Percentiles rank a stretch among this genome's conserved stretches.
These are phyloP conservation scores for Talinum fruticosum DNA, from an alignment of 148 eudicot genomes.

Conservation along the genomic window DNA sequence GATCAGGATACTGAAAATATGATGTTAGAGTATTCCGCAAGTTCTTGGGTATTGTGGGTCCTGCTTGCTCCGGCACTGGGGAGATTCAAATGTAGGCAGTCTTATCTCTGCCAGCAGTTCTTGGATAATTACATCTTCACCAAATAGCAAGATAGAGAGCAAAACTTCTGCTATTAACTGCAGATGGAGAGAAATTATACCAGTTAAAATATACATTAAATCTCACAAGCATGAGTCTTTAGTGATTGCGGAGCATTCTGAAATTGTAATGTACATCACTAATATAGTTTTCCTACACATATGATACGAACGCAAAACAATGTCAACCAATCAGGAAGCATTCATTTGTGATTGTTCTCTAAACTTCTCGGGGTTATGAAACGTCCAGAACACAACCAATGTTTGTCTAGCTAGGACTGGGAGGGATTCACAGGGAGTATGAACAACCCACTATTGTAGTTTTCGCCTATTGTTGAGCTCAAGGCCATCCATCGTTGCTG, in stretches of 20 bases:
- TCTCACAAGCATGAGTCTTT: not conserved
- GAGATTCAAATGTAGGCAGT: too few species aligned
- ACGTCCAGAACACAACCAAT: not conserved
- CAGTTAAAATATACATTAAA: not conserved
- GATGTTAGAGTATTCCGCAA: not conserved
- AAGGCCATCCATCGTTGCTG: not conserved
- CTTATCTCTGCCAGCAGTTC: too few species aligned
- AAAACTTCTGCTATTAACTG: conserved; percentile 13
- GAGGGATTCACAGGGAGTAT: not conserved
- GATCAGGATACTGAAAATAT: too few species aligned
- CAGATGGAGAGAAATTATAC: conserved; percentile 3
- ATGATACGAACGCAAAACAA: not conserved
- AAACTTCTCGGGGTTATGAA: not conserved
- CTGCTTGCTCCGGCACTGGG: too few species aligned
- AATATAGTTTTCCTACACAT: not conserved
- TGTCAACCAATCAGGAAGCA: not conserved
- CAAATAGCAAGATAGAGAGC: not conserved
- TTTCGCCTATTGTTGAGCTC: not conserved
- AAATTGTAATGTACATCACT: not conserved
- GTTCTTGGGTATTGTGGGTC: not conserved
- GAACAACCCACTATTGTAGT: not conserved
- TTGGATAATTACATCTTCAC: too few species aligned
- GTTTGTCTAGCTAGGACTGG: not conserved
- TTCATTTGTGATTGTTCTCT: not conserved
- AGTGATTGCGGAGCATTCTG: not conserved